phyloP scores from a whole-genome alignment of 345 rosid species.

The Carallia pectinifolia region DNA sequence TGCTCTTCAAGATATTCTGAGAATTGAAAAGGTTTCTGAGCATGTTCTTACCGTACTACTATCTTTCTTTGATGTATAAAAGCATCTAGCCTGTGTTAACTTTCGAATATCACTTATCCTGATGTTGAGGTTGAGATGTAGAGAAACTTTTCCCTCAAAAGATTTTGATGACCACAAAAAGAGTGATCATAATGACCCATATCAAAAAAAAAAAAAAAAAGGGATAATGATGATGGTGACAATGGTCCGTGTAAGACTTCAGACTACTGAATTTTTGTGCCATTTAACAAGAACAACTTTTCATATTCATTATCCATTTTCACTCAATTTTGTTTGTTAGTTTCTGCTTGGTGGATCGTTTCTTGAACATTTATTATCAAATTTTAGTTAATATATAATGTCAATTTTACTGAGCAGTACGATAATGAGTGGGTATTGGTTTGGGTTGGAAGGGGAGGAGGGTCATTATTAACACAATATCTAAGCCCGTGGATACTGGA shows the following conservation, averaged over 20 bases:
- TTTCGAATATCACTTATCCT: background rate
- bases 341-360: no score
- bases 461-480: no score
- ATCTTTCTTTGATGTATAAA: background rate
- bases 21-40: background rate
- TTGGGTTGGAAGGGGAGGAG: no score
- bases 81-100: background rate
- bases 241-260: background rate
- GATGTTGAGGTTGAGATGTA: background rate
- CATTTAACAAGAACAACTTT: background rate
- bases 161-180: background rate
- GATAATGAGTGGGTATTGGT: no score
- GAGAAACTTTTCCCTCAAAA: background rate
- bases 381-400: no score
- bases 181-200: background rate
- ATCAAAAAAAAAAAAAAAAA: background rate
- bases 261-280: no score
- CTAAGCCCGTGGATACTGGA: no score
- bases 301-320: background rate
- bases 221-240: background rate
- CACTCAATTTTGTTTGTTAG: no score
- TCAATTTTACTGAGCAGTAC: no score
- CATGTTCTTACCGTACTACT: background rate
- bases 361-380: no score
- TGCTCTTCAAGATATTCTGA: conserved; percentile 78